phyloP scores from a whole-genome alignment of 495 filamentous ascomycete genomes.

The Clavariopsis aquatica region DNA sequence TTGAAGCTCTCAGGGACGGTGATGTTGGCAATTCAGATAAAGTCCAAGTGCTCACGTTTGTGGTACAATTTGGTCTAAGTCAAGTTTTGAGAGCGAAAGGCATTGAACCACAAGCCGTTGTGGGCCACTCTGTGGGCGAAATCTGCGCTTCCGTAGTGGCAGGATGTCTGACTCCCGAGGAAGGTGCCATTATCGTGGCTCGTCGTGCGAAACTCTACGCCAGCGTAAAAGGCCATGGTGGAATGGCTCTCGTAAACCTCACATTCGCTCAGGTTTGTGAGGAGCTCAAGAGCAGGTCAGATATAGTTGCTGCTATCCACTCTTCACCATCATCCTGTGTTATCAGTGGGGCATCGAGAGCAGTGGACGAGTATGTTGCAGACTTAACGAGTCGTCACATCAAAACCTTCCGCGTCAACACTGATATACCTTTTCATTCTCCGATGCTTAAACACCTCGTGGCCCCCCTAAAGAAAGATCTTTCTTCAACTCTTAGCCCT shows the following conservation, averaged over 20 bases:
- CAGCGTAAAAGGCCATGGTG: conserved; percentile 50
- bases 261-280: conserved; percentile 48
- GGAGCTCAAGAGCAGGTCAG: conserved; percentile 28
- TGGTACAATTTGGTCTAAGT: conserved; percentile 43
- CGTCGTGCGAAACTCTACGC: conserved; percentile 45
- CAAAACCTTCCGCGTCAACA: conserved; percentile 41
- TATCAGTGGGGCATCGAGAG: conserved; percentile 41
- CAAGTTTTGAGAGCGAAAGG: conserved; percentile 40
- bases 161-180: conserved; percentile 38
- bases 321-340: conserved; percentile 50
- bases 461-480: conserved; percentile 35
- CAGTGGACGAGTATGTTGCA: conserved; percentile 21
- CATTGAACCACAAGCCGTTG: conserved; percentile 39
- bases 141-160: conserved; percentile 43
- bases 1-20: conserved; percentile 5
- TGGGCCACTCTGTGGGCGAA: conserved; percentile 49
- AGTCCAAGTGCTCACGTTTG: conserved; percentile 36
- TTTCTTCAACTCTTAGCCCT: conserved; percentile 28
- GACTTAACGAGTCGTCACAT: conserved; percentile 26
- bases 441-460: conserved; percentile 43
- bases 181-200: conserved; percentile 44
- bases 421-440: conserved; percentile 46
- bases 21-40: not conserved
- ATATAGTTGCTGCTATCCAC: conserved; percentile 49
- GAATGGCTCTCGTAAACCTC: conserved; percentile 54